Evolutionary conservation across 805 yeast genomes (phyloP), one percentile per base, ranked within the genome.

Genomic region (Saccharomycopsis sp.): DNA sequence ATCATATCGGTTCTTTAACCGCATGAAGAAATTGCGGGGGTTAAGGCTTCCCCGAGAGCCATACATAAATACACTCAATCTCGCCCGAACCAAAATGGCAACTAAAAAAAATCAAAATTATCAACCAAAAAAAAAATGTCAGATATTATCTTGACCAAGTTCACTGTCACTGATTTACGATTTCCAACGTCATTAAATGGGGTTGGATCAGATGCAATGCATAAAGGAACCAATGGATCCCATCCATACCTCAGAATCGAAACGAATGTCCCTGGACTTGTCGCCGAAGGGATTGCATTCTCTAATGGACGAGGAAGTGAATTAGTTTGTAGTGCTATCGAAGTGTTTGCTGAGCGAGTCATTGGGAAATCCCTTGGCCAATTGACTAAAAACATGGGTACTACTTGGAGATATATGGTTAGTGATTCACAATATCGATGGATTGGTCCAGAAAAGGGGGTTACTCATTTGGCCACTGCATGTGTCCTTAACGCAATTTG

Each of bases 401-500:
- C 52, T 17, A 64, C 68, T 8, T 66, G 70, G 70, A 55, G 60
- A 42, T 54, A 59, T 43, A 56, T 66, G 49, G 67, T 66, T 3
- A 52, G 59, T 5, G 70, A 66, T 46, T 59, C 66, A 16, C 69
- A 64, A 47, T 56, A 61, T 47, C 61, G 70, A 38, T 66, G 71
- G 70, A 57, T 66, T 49, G 70, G 70, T 8, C 71, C 70, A 8
- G 71, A 66, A 44, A 66, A 66, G 48, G 65, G 69, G 20, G 67
- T 64, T 20, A 62, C 61, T 31, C 70, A 66, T 47, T 55, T 66
- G 22, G 70, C 68, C 7, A 56, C 65, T 22, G 67, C 66, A 11
- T 63, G 68, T 16, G 59, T 61, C 5, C 62, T 65, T 41, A 66
- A 66, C 41, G 70, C 64, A 8, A 38, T 66, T 13, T 66, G 70